A percentile compares a stretch with the other conserved stretches of the same genome.
phyloP scores from a whole-genome alignment of 176 grass and related monocot genomes.

The Oryza brachyantha region DNA sequence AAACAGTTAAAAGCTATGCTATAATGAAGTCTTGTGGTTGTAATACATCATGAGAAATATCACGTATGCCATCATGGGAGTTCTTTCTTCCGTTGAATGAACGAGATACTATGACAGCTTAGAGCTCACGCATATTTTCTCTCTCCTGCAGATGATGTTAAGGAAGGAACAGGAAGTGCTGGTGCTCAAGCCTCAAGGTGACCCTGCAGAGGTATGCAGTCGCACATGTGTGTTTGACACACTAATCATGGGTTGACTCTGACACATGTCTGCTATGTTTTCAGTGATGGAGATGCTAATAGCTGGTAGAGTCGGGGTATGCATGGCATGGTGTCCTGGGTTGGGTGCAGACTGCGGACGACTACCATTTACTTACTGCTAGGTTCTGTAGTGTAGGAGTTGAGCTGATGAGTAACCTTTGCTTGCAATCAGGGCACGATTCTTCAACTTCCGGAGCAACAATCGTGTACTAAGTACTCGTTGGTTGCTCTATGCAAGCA shows the following conservation, averaged over 20 bases:
- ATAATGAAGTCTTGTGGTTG: background rate
- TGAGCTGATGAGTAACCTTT: background rate
- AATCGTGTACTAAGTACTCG: background rate
- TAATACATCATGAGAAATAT: background rate
- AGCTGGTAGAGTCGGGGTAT: slow-evolving; percentile 1
- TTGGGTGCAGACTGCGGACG: background rate
- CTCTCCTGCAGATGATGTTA: slow-evolving; percentile 6
- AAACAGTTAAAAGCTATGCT: background rate
- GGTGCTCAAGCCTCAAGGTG: background rate
- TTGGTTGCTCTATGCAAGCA: background rate
- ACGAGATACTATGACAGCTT: background rate
- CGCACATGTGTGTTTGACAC: background rate
- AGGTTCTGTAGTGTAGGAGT: background rate
- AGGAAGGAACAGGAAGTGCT: background rate
- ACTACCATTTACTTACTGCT: background rate
- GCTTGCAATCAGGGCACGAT: background rate
- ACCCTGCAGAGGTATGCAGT: slow-evolving; percentile 5
- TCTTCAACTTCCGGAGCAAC: background rate
- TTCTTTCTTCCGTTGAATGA: background rate
- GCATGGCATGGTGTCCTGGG: background rate
- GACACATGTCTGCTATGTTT: background rate
- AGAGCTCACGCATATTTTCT: background rate
- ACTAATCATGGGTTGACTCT: background rate
- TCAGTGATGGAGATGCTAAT: background rate
- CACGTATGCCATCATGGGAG: background rate